Evolutionary conservation across 768 basidiomycete genomes (phyloP).

Genomic region (Porphyrellus cyaneotinctus): DNA sequence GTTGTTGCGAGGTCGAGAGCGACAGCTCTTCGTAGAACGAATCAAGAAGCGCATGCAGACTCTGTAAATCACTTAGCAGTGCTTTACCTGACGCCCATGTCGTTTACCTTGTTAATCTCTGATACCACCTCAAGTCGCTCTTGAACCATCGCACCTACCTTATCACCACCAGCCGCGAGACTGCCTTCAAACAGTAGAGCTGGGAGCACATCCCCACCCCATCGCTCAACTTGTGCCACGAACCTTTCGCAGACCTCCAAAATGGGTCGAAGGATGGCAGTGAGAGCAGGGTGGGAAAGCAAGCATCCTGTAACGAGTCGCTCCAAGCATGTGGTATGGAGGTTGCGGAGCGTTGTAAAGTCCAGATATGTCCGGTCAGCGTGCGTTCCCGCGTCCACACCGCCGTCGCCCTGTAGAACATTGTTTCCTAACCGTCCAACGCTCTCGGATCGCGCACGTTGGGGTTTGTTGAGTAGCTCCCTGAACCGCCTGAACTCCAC

Average conservation of each 20-base stretch:
- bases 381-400: conserved; percentile 21
- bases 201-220: conserved; percentile 89
- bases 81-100: background rate
- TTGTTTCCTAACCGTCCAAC: conserved; percentile 10
- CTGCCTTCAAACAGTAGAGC: conserved; percentile 81
- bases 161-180: conserved; percentile 46
- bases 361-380: conserved; percentile 49
- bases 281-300: conserved; percentile 60
- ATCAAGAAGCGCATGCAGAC: conserved; percentile 59
- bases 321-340: conserved; percentile 79
- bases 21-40: conserved; percentile 82
- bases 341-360: conserved; percentile 79
- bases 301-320: conserved; percentile 76
- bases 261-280: conserved; percentile 62
- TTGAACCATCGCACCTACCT: conserved; percentile 68
- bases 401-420: conserved; percentile 2
- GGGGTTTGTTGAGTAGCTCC: conserved; percentile 42
- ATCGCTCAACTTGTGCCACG: conserved; percentile 83
- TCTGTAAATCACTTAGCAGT: conserved; percentile 38
- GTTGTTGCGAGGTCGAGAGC: conserved; percentile 70
- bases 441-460: conserved; percentile 20
- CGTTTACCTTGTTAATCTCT: conserved; percentile 70
- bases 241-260: conserved; percentile 83
- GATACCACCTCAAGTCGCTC: conserved; percentile 65
- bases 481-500: conserved; percentile 75